Conservation (phyloP, 495 filamentous ascomycete species). For the Aspergillus asperescens region DNA sequence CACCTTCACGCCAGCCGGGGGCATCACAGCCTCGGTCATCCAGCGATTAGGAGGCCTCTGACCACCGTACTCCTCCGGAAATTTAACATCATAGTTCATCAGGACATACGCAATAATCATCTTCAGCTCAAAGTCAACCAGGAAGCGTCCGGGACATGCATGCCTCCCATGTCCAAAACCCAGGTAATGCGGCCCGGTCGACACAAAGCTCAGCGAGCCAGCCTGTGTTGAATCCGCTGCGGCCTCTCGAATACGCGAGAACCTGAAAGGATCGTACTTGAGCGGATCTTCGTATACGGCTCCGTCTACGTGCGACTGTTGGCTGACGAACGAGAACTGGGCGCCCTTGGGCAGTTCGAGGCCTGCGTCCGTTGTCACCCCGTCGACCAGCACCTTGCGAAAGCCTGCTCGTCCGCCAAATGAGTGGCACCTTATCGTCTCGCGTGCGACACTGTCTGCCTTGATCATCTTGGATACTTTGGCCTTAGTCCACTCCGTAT, state of each 20-base stretch:
- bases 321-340: constrained; percentile 25
- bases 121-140: constrained; percentile 26
- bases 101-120: constrained; percentile 28
- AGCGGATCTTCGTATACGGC: constrained; percentile 25
- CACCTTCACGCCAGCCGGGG: constrained; percentile 26
- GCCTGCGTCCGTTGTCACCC: constrained; percentile 22
- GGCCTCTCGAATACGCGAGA: constrained; percentile 21
- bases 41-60: constrained; percentile 26
- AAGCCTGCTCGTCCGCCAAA: constrained; percentile 29
- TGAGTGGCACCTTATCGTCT: constrained; percentile 33
- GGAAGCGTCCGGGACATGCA: constrained; percentile 20
- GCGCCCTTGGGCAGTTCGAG: constrained; percentile 30
- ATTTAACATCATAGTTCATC: constrained; percentile 25
- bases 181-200: constrained; percentile 16
- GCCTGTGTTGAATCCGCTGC: background rate
- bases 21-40: constrained; percentile 25
- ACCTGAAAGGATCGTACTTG: constrained; percentile 34
- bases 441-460: constrained; percentile 36
- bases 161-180: constrained; percentile 16
- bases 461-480: constrained; percentile 28
- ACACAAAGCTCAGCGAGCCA: constrained; percentile 15
- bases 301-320: constrained; percentile 26
- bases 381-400: constrained; percentile 26
- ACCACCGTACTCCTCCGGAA: constrained; percentile 20
- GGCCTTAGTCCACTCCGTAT: constrained; percentile 28